Evolutionary conservation across 2,329 filamentous ascomycete genomes (phyloP).

Genomic region (Tolypocladium endophyticum): DNA sequence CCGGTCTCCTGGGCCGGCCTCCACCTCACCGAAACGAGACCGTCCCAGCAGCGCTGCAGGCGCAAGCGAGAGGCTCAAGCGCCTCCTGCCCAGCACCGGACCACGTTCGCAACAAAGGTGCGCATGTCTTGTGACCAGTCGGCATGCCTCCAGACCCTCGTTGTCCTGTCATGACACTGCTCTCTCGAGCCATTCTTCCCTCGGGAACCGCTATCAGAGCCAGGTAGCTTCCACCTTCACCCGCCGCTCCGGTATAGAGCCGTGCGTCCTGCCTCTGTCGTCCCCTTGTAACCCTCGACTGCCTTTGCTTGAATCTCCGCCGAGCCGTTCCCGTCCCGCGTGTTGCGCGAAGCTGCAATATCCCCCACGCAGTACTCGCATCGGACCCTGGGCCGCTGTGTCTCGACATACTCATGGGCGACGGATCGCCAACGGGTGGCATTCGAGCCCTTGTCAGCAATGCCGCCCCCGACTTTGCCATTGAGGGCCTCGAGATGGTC

Average conservation of each 20-base stretch:
- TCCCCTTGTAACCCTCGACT: neutral
- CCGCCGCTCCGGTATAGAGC: neutral
- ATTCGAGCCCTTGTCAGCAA: conserved; percentile 14
- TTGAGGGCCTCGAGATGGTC: conserved; percentile 16
- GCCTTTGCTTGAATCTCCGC: neutral
- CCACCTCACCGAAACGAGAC: neutral
- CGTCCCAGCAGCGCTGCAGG: neutral
- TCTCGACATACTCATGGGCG: conserved; percentile 9
- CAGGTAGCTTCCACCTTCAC: neutral
- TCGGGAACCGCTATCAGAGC: neutral
- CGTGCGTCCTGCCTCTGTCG: neutral
- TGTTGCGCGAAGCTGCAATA: neutral
- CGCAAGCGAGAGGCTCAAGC: neutral
- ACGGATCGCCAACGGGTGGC: conserved; percentile 11
- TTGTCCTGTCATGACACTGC: neutral
- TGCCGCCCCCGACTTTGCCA: conserved; percentile 12
- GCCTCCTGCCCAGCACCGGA: neutral
- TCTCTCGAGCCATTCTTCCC: neutral
- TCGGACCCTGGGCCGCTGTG: neutral
- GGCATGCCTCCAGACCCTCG: neutral
- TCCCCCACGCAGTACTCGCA: neutral
- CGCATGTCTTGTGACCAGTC: neutral
- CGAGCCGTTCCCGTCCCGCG: neutral
- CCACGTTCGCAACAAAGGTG: neutral
- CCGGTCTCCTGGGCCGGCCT: neutral